Conservation (phyloP, 495 filamentous ascomycete genomes). For the Talaromyces stipitatus region DNA sequence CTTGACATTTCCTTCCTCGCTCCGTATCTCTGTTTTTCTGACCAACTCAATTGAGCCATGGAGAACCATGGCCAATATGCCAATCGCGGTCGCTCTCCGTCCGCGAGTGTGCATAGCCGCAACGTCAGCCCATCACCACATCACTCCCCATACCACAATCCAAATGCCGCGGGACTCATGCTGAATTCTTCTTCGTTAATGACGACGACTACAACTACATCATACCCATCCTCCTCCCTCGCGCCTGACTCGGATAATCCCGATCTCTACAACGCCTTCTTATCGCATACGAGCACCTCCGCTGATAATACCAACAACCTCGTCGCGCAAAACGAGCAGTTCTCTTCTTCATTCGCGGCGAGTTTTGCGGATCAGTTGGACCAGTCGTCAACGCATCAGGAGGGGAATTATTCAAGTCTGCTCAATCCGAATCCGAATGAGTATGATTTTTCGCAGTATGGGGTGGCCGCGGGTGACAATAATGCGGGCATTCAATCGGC, state of each 20-base stretch:
- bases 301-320: slow-evolving; percentile 19
- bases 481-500: slow-evolving; percentile 24
- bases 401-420: slow-evolving; percentile 34
- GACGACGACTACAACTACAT: slow-evolving; percentile 11
- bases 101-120: slow-evolving; percentile 23
- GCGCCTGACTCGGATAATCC: slow-evolving; percentile 13
- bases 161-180: slow-evolving; percentile 21
- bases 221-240: slow-evolving; percentile 5
- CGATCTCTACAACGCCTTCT: slow-evolving; percentile 22
- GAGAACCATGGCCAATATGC: slow-evolving; percentile 2
- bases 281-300: slow-evolving; percentile 18
- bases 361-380: slow-evolving; percentile 28
- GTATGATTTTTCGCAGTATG: slow-evolving; percentile 35
- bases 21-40: background rate
- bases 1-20: background rate
- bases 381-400: slow-evolving; percentile 20
- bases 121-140: slow-evolving; percentile 36
- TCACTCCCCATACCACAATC: slow-evolving; percentile 28
- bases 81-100: slow-evolving; percentile 20
- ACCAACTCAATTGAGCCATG: slow-evolving; percentile 1
- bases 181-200: slow-evolving; percentile 23
- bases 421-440: slow-evolving; percentile 27
- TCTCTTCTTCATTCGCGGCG: slow-evolving; percentile 34
- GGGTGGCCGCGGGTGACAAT: slow-evolving; percentile 26
- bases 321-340: slow-evolving; percentile 26